phyloP scores from a whole-genome alignment of 306 rosid genomes.

The Rubus parviflorus region DNA sequence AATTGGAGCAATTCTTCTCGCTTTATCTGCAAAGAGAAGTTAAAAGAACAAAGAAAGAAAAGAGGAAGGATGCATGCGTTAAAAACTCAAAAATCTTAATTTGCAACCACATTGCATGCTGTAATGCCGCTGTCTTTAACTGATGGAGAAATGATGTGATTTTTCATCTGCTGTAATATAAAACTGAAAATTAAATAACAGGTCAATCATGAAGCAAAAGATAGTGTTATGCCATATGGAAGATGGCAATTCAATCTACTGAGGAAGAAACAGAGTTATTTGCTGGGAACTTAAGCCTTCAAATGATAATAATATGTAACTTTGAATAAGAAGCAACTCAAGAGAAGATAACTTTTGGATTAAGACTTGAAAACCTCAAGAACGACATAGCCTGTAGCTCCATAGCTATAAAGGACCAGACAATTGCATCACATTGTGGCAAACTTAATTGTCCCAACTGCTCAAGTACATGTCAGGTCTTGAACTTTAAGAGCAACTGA shows the following conservation, averaged over 20 bases:
- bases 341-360: background rate
- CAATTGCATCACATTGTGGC: background rate
- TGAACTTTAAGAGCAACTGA: background rate
- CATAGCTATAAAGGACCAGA: background rate
- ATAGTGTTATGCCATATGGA: conserved; percentile 3
- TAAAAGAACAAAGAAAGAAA: no score
- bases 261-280: background rate
- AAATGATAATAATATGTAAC: background rate
- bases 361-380: background rate
- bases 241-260: background rate
- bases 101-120: background rate
- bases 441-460: conserved; percentile 1
- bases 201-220: background rate
- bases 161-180: background rate
- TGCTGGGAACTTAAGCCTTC: background rate
- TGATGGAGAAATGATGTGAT: background rate
- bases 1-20: conserved; percentile 89
- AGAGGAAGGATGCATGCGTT: conserved; percentile 7
- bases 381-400: background rate
- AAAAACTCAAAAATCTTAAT: background rate
- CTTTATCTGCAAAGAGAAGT: conserved; percentile 53
- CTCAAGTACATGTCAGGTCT: background rate
- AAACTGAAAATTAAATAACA: background rate
- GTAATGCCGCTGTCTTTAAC: background rate
- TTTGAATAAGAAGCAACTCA: background rate